Percentiles rank a stretch among this genome's conserved stretches.
Evolutionary conservation across 257 asterid genomes (phyloP).

Genomic region (Linderniella brevidens): DNA sequence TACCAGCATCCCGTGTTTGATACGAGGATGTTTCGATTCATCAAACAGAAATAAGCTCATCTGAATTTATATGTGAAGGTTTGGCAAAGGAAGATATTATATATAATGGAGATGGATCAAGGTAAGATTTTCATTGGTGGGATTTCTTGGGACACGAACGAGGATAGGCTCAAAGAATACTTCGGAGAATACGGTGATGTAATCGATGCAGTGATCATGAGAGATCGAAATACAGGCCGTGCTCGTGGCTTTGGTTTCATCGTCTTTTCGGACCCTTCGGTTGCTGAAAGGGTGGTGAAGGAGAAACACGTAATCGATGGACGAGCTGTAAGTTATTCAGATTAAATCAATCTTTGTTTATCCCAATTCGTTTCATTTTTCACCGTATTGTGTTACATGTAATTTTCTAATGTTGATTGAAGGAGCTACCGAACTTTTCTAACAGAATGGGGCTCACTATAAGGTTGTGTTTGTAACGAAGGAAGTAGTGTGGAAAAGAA

Average conservation of each 20-base stretch:
- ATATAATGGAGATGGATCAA: constrained; percentile 38
- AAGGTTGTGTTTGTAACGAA: too few species aligned
- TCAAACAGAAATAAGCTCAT: too few species aligned
- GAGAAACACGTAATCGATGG: constrained; percentile 87
- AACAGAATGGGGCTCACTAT: too few species aligned
- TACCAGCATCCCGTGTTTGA: background rate
- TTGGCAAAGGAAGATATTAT: constrained; percentile 14
- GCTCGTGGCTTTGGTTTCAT: constrained; percentile 92
- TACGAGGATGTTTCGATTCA: too few species aligned
- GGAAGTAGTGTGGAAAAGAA: too few species aligned
- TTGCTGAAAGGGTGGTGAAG: constrained; percentile 72
- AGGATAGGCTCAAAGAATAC: constrained; percentile 69
- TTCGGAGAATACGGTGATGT: constrained; percentile 62
- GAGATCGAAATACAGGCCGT: constrained; percentile 80
- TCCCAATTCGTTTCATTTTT: constrained; percentile 3
- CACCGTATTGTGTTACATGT: constrained; percentile 2
- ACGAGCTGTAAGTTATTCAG: constrained; percentile 45
- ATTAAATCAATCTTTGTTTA: background rate
- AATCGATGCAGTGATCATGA: constrained; percentile 86
- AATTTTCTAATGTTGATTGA: background rate
- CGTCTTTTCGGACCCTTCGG: constrained; percentile 61
- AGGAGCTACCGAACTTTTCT: too few species aligned
- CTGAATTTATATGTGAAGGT: background rate
- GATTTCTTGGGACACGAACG: constrained; percentile 89
- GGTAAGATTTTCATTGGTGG: constrained; percentile 84